A percentile compares a stretch with the other conserved stretches of the same genome.
Conservation (phyloP, 768 basidiomycete species). For the Termitomyces sp. region DNA sequence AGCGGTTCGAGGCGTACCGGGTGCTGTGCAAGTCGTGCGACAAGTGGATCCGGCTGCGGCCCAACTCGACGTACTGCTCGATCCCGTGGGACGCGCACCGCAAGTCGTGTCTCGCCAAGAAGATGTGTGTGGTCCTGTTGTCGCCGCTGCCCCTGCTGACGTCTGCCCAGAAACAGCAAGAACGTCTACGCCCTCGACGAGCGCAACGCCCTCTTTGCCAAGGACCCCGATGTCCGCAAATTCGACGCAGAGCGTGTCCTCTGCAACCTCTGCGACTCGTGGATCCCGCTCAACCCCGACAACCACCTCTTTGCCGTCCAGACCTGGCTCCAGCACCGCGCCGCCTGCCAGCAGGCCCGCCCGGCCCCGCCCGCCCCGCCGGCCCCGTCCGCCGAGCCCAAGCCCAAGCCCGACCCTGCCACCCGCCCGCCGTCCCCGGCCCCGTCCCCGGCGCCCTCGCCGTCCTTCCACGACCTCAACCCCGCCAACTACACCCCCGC, state of each 20-base stretch:
- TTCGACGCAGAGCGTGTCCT: constrained; percentile 69
- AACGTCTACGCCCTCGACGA: constrained; percentile 58
- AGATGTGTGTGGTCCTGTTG: constrained; percentile 46
- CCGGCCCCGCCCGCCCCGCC: not conserved
- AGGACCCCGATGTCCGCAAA: constrained; percentile 69
- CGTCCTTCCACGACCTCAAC: constrained; percentile 52
- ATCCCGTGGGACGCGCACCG: constrained; percentile 86
- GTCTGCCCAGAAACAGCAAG: constrained; percentile 29
- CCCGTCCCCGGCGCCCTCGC: not conserved
- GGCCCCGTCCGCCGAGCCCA: not conserved
- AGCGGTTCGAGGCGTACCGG: constrained; percentile 75
- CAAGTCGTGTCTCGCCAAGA: constrained; percentile 77
- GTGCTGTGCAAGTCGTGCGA: constrained; percentile 77
- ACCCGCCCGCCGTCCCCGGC: not conserved
- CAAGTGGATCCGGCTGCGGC: constrained; percentile 82
- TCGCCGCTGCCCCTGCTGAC: constrained; percentile 2
- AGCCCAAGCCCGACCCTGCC: not conserved
- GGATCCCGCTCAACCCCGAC: constrained; percentile 57
- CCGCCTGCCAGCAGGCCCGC: constrained; percentile 40
- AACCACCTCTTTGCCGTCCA: constrained; percentile 59
- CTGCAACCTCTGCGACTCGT: constrained; percentile 63
- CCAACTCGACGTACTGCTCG: constrained; percentile 84
- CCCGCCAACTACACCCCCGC: constrained; percentile 50
- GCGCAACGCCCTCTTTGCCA: constrained; percentile 49
- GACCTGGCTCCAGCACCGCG: constrained; percentile 60